Conservation (phyloP, 306 rosid species). For the Gillenia trifoliata region DNA sequence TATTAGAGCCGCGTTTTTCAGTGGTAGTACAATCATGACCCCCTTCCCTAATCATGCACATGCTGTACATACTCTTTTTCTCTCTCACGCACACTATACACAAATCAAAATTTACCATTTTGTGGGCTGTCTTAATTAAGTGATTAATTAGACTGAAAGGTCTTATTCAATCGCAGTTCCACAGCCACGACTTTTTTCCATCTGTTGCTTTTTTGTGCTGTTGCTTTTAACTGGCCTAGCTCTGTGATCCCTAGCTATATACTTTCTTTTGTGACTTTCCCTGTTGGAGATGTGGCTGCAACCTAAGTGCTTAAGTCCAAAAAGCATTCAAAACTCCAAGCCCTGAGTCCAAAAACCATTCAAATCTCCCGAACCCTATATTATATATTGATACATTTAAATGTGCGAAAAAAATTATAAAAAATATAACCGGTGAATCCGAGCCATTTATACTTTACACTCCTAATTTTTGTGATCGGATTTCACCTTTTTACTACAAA, state of each 20-base stretch:
- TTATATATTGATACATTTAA: no score
- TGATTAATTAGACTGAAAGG: constrained; percentile 37
- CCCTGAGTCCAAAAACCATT: background rate
- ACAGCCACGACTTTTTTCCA: constrained; percentile 50
- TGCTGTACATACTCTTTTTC: background rate
- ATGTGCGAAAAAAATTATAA: no score
- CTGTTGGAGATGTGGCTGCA: constrained; percentile 30
- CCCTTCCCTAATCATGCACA: constrained; percentile 52
- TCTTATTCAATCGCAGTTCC: constrained; percentile 66
- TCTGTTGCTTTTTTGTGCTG: background rate
- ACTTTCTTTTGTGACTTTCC: constrained; percentile 40
- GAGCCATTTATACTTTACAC: background rate
- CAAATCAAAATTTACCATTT: constrained; percentile 38
- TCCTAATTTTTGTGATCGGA: constrained; percentile 16
- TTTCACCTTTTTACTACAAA: background rate
- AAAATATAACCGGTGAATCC: no score
- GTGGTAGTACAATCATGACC: constrained; percentile 62
- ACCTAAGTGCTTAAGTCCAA: background rate
- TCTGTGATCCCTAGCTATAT: constrained; percentile 24
- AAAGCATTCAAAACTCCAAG: background rate
- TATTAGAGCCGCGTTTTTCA: constrained; percentile 63
- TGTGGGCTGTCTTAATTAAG: constrained; percentile 24
- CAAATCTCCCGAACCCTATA: background rate
- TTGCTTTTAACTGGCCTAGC: constrained; percentile 34
- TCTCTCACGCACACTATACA: background rate